phyloP scores from a whole-genome alignment of 768 basidiomycete species.

The Pisolithus tinctorius region DNA sequence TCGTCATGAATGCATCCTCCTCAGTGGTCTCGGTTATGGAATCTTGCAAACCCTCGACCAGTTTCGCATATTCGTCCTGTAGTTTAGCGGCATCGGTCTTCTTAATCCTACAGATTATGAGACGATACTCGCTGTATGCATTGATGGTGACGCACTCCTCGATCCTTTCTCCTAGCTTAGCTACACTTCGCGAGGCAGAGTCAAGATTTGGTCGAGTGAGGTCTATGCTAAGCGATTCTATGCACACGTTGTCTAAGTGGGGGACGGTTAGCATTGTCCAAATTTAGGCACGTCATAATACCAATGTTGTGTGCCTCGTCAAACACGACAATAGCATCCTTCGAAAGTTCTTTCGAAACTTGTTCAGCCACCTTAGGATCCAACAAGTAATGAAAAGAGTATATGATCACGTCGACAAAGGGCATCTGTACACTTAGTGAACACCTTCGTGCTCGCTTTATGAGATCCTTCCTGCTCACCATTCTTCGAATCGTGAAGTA shows the following conservation, averaged over 20 bases:
- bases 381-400: conserved; percentile 97
- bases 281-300: conserved; percentile 34
- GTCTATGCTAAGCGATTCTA: conserved; percentile 96
- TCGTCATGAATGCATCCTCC: conserved; percentile 83
- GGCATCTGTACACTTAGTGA: conserved; percentile 60
- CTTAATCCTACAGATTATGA: conserved; percentile 63
- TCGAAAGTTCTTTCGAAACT: conserved; percentile 95
- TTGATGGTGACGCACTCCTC: conserved; percentile 64
- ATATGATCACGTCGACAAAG: conserved; percentile 93
- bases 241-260: conserved; percentile 87
- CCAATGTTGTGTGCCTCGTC: conserved; percentile 99
- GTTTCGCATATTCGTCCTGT: conserved; percentile 92
- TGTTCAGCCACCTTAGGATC: conserved; percentile 99
- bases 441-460: not conserved
- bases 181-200: conserved; percentile 83
- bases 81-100: conserved; percentile 87
- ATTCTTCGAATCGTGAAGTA: conserved; percentile 95
- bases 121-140: conserved; percentile 3
- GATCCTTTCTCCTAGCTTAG: conserved; percentile 82
- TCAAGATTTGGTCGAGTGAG: conserved; percentile 97
- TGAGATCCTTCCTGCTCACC: conserved; percentile 41
- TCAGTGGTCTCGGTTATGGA: conserved; percentile 48
- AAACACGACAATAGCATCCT: conserved; percentile 97
- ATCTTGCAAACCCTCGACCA: conserved; percentile 91
- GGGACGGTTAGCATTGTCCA: not conserved